Evolutionary conservation across 1,139 yeast species (phyloP).

Genomic region (Kodamaea plutei): DNA sequence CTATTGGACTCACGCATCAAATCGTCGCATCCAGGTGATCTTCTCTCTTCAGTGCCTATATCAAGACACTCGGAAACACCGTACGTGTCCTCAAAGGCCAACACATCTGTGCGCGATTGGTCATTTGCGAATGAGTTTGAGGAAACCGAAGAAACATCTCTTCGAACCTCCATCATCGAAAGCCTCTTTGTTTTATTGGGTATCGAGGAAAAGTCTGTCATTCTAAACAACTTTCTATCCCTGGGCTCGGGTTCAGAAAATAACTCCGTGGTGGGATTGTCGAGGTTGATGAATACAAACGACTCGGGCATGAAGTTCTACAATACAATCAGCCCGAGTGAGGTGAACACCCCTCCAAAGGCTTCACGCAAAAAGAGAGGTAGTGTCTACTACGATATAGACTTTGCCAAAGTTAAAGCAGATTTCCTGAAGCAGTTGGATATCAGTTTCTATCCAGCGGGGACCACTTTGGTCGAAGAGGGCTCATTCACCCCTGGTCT

Average conservation of each 20-base stretch:
- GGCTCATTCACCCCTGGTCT: constrained; percentile 69
- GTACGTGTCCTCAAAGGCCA: constrained; percentile 9
- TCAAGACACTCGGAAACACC: constrained; percentile 45
- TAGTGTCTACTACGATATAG: constrained; percentile 4
- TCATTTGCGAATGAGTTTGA: constrained; percentile 57
- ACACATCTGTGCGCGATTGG: constrained; percentile 22
- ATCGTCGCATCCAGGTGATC: constrained; percentile 75
- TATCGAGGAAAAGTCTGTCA: constrained; percentile 35
- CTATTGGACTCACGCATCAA: constrained; percentile 56
- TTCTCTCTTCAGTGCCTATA: constrained; percentile 76
- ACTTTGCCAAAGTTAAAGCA: constrained; percentile 38
- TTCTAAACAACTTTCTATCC: constrained; percentile 2
- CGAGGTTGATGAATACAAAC: constrained; percentile 21
- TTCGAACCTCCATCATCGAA: constrained; percentile 70
- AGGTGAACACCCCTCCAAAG: constrained; percentile 1
- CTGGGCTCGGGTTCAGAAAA: constrained; percentile 21
- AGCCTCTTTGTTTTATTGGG: constrained; percentile 74
- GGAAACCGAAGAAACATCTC: constrained; percentile 71
- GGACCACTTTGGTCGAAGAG: constrained; percentile 56
- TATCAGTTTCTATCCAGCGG: constrained; percentile 52
- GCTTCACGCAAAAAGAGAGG: constrained; percentile 1
- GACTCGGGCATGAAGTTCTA: constrained; percentile 23
- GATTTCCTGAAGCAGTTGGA: constrained; percentile 66
- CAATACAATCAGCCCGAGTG: constrained; percentile 21
- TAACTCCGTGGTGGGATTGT: constrained; percentile 29